Evolutionary conservation across 495 filamentous ascomycete genomes (phyloP), one percentile per base, ranked within the genome.

Genomic region (Cladorrhinum samala): DNA sequence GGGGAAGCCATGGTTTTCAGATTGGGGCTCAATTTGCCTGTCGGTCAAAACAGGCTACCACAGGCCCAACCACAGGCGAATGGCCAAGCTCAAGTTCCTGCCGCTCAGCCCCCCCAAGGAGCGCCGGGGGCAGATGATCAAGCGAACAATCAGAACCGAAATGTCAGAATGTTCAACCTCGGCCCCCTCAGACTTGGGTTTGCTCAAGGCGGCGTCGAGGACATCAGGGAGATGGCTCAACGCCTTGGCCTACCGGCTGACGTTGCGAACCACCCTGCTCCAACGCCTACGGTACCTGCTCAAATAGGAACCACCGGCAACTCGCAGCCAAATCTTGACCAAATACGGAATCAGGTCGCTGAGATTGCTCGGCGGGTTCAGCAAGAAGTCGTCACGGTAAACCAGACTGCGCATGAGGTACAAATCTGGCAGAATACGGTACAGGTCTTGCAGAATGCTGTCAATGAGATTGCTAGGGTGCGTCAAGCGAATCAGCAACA

Each of bases 81-180:
- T 46, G 67, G 65, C 4, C 63, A 63, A 39, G 53, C 57, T 33
- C n/a, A n/a, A n/a, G n/a, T n/a, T 19, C 63, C 57, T 17, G 55
- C 21, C 3, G 68, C 86, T 80, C 53, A 95, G 76, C 49, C 86
- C 74, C 47, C 88, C 85, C 55, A 94, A 74, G 61, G 87, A 33
- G 6, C 27, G 81, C 72, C 49, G 18, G 49, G 57, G 16, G 53
- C 49, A 1, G 64, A 59, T 23, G 58, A 56, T 25, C 67, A 68
- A 56, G 58, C 55, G 13, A 56, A 58, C 30, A 66, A 64, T 43
- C 54, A 52, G 27, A 66, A 63, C 23, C 56, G 42, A 3, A 67
- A 65, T 1, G 65, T 77, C 52, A 64, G 79, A 9, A 76, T 83
- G 56, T 81, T 83, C 60, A 82, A 82, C 52, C 60, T 85, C n/a